Base-by-base conservation (phyloP, 208 protist species). In the Trypanosoma lewisi region DNA sequence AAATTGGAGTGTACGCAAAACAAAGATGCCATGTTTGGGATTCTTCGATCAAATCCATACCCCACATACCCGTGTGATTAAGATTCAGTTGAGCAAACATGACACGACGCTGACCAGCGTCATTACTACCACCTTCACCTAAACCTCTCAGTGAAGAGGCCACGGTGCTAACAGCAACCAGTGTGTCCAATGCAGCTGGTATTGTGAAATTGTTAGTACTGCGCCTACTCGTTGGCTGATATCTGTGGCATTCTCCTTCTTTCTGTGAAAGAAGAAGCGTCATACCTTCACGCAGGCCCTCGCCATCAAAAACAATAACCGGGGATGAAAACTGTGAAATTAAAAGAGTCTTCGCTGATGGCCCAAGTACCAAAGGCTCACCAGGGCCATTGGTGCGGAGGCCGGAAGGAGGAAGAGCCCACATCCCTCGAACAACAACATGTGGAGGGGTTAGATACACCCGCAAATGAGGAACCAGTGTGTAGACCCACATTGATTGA, bases 61-160 rank as follows among this genome's bases (percentile, higher is more conserved):
- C 80, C 78, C 80, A 91, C 67, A 87, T 75, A 2, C 84, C 84
- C 23, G 84, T 91, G 70, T 87, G 77, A 57, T 91, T 91, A 21
- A 80, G 53, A 48, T 84, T 81, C 33, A 91, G 63, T 65, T 83
- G 75, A 36, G 85, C 45, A 73, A 83, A 87, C 16, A 76, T 67
- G 30, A 90, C 17, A 34, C 37, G 21, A 23, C 42, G 33, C 23
- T 44, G 42, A 23, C 45, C 34, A 9, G 7, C 47, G 42, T 21
- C 25, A 51, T 17, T 25, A 34, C 12, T 56, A n/a, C 5, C 28
- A 50, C 21, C 37, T 31, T 21, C 57, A 30, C 37, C 37, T 25
- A 25, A 7, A 14, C 30, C 19, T 37, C 39, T 56, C 28, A 73
- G 63, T 37, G 49, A 48, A 45, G 80, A 60, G 17, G 45, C 28